Percentiles rank a stretch among this genome's conserved stretches.
phyloP scores from a whole-genome alignment of 2,329 filamentous ascomycete genomes.

The Beauveria bassiana region DNA sequence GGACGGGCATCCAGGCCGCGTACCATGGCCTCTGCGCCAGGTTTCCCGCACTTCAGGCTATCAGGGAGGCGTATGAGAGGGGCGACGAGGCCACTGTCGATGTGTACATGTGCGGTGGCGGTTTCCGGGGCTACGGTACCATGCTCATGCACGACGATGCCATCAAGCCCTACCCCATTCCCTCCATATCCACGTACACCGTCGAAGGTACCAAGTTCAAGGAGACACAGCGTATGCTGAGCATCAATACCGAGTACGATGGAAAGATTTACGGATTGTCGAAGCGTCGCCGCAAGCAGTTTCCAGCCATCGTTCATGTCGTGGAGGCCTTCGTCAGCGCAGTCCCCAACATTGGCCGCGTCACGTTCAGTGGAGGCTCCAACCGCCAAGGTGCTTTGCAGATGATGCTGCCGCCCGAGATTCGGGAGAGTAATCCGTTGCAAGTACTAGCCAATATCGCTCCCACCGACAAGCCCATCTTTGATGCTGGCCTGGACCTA shows the following conservation, averaged over 20 bases:
- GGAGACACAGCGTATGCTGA: conserved; percentile 42
- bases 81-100: conserved; percentile 42
- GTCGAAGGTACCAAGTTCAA: conserved; percentile 55
- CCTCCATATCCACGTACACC: conserved; percentile 72
- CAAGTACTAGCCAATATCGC: conserved; percentile 24
- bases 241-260: conserved; percentile 39
- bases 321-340: conserved; percentile 65
- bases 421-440: conserved; percentile 61
- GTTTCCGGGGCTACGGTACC: conserved; percentile 85
- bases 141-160: conserved; percentile 73
- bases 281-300: conserved; percentile 68
- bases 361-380: conserved; percentile 81
- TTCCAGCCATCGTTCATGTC: conserved; percentile 74
- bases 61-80: conserved; percentile 27
- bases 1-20: conserved; percentile 48
- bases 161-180: conserved; percentile 72
- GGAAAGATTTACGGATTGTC: conserved; percentile 70
- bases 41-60: conserved; percentile 42
- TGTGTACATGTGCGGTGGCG: conserved; percentile 81
- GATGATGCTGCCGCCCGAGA: conserved; percentile 51
- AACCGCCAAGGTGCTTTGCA: conserved; percentile 80
- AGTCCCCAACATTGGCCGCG: conserved; percentile 62
- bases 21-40: conserved; percentile 44
- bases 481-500: conserved; percentile 29
- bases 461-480: conserved; percentile 20